Conservation (phyloP, 176 grass and related monocot species). For the Coix lacrymajobi region DNA sequence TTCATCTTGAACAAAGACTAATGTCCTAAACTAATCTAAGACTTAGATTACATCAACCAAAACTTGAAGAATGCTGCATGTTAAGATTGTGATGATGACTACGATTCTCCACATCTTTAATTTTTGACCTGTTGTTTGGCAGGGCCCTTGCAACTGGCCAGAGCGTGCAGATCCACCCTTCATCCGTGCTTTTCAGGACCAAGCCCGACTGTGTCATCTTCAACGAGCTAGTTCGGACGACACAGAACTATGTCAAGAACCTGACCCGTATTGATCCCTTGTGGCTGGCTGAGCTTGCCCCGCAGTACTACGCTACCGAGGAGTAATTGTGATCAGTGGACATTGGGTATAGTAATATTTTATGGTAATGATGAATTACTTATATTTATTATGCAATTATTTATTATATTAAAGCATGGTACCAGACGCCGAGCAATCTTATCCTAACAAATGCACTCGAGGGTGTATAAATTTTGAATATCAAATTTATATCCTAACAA, state of each 20-base stretch:
- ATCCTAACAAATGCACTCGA: neutral
- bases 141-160: conserved; percentile 70
- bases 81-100: neutral
- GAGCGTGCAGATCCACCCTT: conserved; percentile 83
- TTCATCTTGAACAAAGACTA: neutral
- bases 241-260: conserved; percentile 71
- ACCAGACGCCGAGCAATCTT: neutral
- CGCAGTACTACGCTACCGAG: conserved; percentile 69
- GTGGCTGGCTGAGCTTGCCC: conserved; percentile 84
- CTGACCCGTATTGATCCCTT: conserved; percentile 73
- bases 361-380: neutral
- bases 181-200: conserved; percentile 66
- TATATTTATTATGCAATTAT: neutral
- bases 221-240: conserved; percentile 74
- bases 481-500: neutral
- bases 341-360: neutral
- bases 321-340: conserved; percentile 18
- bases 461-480: neutral
- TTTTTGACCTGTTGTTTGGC: neutral
- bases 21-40: neutral
- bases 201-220: conserved; percentile 80
- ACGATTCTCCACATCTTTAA: neutral
- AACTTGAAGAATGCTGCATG: neutral
- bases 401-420: neutral
- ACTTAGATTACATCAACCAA: neutral